phyloP scores from a whole-genome alignment of 768 basidiomycete genomes.

The Macrolepiota albuminosa region DNA sequence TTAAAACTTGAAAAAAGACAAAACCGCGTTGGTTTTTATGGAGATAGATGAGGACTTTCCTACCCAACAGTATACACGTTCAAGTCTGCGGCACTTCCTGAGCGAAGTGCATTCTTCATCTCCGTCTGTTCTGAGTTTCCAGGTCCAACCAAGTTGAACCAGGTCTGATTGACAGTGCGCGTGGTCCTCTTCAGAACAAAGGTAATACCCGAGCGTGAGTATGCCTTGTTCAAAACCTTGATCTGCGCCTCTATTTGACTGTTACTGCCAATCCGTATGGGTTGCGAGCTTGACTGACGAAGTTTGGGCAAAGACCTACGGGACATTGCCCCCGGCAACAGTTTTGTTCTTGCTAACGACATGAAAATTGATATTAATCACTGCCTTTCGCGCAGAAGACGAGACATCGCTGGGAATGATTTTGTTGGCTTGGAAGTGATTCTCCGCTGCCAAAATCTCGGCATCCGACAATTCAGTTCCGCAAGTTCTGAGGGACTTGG shows the following conservation, averaged over 20 bases:
- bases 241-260: constrained; percentile 21
- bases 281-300: background rate
- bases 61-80: constrained; percentile 54
- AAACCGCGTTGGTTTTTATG: background rate
- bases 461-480: background rate
- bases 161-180: constrained; percentile 41
- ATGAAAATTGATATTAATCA: constrained; percentile 25
- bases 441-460: constrained; percentile 12
- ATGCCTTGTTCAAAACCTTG: constrained; percentile 37
- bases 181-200: constrained; percentile 37
- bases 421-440: constrained; percentile 15
- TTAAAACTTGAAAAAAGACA: background rate
- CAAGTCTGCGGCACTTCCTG: constrained; percentile 35
- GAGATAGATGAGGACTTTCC: constrained; percentile 2
- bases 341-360: constrained; percentile 27
- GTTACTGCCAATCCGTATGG: constrained; percentile 19
- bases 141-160: constrained; percentile 46
- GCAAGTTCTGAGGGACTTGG: background rate
- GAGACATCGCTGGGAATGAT: constrained; percentile 3
- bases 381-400: background rate
- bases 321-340: constrained; percentile 34
- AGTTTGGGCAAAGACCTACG: constrained; percentile 23
- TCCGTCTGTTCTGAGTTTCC: constrained; percentile 30
- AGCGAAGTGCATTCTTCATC: constrained; percentile 45
- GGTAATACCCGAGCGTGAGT: constrained; percentile 29